A percentile compares a stretch with the other conserved stretches of the same genome.
Evolutionary conservation across 257 asterid genomes (phyloP).

Genomic region (Solanum piurae): DNA sequence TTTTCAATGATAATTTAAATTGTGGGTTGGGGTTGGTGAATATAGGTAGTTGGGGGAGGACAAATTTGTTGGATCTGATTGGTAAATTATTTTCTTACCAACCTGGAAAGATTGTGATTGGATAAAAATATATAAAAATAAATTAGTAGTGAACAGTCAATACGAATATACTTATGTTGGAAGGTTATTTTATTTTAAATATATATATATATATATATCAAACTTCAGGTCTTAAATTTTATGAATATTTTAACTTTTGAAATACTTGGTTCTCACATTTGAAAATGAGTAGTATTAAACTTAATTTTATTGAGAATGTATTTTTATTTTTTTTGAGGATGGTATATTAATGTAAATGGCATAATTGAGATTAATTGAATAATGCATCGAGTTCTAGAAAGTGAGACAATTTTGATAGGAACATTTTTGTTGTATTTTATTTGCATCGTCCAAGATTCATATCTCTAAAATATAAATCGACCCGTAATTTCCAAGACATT

Average conservation of each 20-base stretch:
- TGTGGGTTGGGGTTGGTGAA: conserved; percentile 2
- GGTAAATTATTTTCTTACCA: not conserved
- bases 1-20: not conserved
- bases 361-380: not conserved
- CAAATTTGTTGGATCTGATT: not conserved
- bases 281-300: not conserved
- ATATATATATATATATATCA: not conserved
- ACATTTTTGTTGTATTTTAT: not conserved
- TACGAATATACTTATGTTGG: not conserved
- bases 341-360: not conserved
- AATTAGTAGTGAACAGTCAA: not conserved
- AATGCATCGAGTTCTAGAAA: not conserved
- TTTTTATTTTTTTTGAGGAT: too few species aligned
- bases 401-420: not conserved
- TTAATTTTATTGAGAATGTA: not conserved
- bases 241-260: not conserved
- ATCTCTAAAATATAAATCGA: not conserved
- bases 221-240: not conserved
- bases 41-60: not conserved
- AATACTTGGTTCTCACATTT: not conserved
- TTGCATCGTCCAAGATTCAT: not conserved
- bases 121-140: not conserved
- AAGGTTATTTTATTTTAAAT: not conserved
- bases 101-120: not conserved
- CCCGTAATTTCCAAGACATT: not conserved